Conservation (phyloP, 306 rosid genomes). For the Luffa aegyptiaca region DNA sequence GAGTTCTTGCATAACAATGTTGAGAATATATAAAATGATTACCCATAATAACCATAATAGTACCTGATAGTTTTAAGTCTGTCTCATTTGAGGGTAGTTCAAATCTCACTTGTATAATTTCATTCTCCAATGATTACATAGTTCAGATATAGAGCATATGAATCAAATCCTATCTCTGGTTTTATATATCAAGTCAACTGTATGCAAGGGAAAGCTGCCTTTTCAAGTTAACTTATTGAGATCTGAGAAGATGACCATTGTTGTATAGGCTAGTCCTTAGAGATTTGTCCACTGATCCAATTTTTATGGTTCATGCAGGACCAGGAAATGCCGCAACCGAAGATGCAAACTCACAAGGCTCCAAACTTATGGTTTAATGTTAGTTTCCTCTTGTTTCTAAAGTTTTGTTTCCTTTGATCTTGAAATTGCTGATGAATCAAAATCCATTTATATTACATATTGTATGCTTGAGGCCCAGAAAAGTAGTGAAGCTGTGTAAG, state of each 20-base stretch:
- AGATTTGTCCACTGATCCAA: not conserved
- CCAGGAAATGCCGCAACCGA: constrained; percentile 34
- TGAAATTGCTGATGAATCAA: not conserved
- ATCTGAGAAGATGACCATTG: not conserved
- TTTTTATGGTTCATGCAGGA: constrained; percentile 27
- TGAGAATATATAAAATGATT: not conserved
- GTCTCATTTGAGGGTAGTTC: not conserved
- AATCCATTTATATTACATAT: not conserved
- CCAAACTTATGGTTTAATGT: constrained; percentile 33
- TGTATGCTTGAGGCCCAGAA: not conserved
- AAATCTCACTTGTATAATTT: not conserved
- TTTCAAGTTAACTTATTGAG: not conserved
- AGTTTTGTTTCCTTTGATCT: not conserved
- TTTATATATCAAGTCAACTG: not conserved
- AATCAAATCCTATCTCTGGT: not conserved
- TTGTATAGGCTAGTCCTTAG: not conserved
- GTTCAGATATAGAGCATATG: not conserved
- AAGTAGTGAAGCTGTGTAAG: not conserved
- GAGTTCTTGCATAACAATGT: not conserved
- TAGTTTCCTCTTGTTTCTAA: not conserved
- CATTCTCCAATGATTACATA: not conserved
- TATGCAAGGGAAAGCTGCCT: not conserved
- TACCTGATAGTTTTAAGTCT: not conserved
- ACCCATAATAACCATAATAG: not conserved
- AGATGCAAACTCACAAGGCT: constrained; percentile 24